Percentiles rank a stretch among this genome's conserved stretches.
Conservation (phyloP, 345 rosid species). For the Gossypium arboreum region DNA sequence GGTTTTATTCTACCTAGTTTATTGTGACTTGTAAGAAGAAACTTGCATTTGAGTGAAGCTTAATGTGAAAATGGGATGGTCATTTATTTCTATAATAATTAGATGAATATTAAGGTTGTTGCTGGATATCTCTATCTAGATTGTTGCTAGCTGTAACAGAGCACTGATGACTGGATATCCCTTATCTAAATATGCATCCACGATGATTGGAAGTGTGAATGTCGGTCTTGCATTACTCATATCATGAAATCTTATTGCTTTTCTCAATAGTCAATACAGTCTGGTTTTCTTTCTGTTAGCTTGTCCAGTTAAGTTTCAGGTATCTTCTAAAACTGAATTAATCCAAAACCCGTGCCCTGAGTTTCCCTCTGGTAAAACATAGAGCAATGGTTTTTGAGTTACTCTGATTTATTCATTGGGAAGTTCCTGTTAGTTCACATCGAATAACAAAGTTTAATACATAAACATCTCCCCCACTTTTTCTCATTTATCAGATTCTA, state of each 20-base stretch:
- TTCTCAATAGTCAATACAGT: neutral
- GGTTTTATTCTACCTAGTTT: neutral
- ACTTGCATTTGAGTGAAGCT: neutral
- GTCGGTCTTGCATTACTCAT: neutral
- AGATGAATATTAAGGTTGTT: conserved; percentile 5
- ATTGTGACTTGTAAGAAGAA: neutral
- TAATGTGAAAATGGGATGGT: neutral
- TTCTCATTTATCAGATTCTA: neutral
- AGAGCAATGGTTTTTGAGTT: neutral
- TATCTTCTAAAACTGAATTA: neutral
- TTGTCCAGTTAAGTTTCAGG: neutral
- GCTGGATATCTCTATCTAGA: neutral
- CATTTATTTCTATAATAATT: conserved; percentile 1
- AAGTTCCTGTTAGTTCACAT: neutral
- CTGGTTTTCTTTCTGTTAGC: neutral
- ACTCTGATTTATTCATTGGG: neutral
- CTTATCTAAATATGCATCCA: neutral
- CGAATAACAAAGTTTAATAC: neutral
- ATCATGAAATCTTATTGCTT: neutral
- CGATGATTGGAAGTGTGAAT: neutral
- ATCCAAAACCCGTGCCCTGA: neutral
- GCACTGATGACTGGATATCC: neutral
- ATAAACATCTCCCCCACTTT: neutral
- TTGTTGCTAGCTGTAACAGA: neutral
- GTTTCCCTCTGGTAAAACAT: neutral